These are phyloP conservation scores for Fusarium incarnatum DNA, from an alignment of 2,329 filamentous ascomycete species.

Conservation along the genomic window DNA sequence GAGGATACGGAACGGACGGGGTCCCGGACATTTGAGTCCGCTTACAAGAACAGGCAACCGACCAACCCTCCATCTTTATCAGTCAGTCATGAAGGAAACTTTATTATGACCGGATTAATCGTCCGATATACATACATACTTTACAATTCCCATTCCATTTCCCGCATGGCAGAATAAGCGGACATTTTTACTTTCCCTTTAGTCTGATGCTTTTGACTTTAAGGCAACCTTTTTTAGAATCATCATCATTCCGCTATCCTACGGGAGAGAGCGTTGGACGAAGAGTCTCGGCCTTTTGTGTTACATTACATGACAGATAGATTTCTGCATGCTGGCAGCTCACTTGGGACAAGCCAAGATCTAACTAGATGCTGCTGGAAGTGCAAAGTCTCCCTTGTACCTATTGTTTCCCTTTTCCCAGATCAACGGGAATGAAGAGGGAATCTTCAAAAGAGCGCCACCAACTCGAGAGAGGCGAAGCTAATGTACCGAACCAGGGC, in stretches of 20 bases:
- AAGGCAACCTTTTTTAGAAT: neutral
- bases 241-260: neutral
- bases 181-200: neutral
- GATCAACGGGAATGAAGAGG: neutral
- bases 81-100: neutral
- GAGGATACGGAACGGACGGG: constrained; percentile 4
- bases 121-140: neutral
- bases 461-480: constrained; percentile 18
- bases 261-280: constrained; percentile 3
- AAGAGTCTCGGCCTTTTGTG: constrained; percentile 19
- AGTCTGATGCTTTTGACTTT: constrained; percentile 6
- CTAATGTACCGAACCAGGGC: constrained; percentile 1
- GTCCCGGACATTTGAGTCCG: constrained; percentile 21
- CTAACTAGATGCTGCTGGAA: neutral
- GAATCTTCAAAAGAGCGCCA: constrained; percentile 27
- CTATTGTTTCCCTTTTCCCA: neutral
- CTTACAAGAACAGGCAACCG: constrained; percentile 1
- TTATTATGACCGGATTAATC: neutral
- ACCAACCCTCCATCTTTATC: neutral
- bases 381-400: neutral
- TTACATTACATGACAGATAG: constrained; percentile 5
- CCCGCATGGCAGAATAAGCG: constrained; percentile 14
- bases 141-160: constrained; percentile 35
- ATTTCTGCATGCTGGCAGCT: neutral
- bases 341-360: constrained; percentile 7